A percentile compares a stretch with the other conserved stretches of the same genome.
phyloP scores from a whole-genome alignment of 2,329 filamentous ascomycete species.

The Colletotrichum incanum region DNA sequence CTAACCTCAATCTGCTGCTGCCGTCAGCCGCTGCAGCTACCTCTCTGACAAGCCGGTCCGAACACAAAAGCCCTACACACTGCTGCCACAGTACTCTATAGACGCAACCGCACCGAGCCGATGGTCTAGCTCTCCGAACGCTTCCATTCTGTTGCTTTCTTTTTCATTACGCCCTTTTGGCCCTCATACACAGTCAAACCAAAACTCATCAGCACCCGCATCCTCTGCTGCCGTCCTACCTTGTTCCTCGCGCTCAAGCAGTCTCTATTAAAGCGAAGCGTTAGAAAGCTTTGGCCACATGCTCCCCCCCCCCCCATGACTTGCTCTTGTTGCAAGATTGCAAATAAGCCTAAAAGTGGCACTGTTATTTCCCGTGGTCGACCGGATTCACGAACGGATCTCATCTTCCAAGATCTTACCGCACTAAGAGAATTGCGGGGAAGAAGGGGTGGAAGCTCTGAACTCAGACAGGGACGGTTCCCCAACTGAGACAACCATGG shows the following conservation, averaged over 20 bases:
- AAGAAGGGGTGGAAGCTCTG: slow-evolving; percentile 37
- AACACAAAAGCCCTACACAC: slow-evolving; percentile 13
- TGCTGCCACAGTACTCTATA: slow-evolving; percentile 12
- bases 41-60: slow-evolving; percentile 39
- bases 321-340: slow-evolving; percentile 2
- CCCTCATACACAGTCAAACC: neutral
- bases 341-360: slow-evolving; percentile 26
- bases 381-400: slow-evolving; percentile 23
- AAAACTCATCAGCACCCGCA: neutral
- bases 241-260: neutral
- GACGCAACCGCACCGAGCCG: slow-evolving; percentile 12
- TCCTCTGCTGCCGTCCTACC: neutral
- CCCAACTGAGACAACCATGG: slow-evolving; percentile 40
- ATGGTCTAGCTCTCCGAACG: slow-evolving; percentile 8
- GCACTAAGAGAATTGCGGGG: slow-evolving; percentile 38
- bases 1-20: slow-evolving; percentile 35
- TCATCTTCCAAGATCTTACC: slow-evolving; percentile 32
- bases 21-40: slow-evolving; percentile 40
- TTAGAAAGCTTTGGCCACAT: slow-evolving; percentile 14
- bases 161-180: neutral
- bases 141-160: neutral
- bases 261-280: neutral
- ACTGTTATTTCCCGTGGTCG: slow-evolving; percentile 33
- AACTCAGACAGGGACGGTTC: slow-evolving; percentile 33
- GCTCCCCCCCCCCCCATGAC: too few species aligned